These are phyloP conservation scores for Colletotrichum costaricense DNA, from an alignment of 2,329 filamentous ascomycete species.

Conservation along the genomic window DNA sequence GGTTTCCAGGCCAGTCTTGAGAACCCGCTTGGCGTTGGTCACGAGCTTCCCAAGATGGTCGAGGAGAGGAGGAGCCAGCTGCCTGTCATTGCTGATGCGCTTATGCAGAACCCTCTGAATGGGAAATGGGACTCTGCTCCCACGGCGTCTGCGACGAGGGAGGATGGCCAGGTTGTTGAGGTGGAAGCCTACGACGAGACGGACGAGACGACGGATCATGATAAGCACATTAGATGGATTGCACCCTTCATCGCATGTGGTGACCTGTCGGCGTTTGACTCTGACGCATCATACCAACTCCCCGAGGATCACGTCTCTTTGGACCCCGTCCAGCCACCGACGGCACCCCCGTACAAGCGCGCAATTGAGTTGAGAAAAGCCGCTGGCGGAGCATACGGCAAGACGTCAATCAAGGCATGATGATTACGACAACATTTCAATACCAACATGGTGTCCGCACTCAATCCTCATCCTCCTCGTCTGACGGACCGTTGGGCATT, in stretches of 20 bases:
- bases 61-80: constrained; percentile 52
- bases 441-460: background rate
- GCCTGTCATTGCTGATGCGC: constrained; percentile 53
- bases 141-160: constrained; percentile 1
- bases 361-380: constrained; percentile 86
- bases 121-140: constrained; percentile 54
- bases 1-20: constrained; percentile 82
- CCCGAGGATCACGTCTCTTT: constrained; percentile 88
- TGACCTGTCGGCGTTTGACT: constrained; percentile 93
- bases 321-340: constrained; percentile 94
- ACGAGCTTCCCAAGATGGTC: constrained; percentile 63
- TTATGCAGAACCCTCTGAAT: constrained; percentile 58
- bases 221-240: constrained; percentile 74
- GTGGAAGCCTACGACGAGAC: constrained; percentile 43
- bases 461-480: constrained; percentile 15
- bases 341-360: constrained; percentile 92
- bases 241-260: constrained; percentile 98
- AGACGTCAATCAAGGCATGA: constrained; percentile 61
- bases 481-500: constrained; percentile 21
- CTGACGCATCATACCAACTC: constrained; percentile 92
- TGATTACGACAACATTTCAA: background rate
- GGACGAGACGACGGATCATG: constrained; percentile 50
- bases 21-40: constrained; percentile 76
- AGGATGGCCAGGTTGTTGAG: constrained; percentile 31
- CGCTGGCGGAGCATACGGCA: constrained; percentile 81